Conservation (phyloP, 352 stramenopile genomes). For the Paralagenidium karlingii region DNA sequence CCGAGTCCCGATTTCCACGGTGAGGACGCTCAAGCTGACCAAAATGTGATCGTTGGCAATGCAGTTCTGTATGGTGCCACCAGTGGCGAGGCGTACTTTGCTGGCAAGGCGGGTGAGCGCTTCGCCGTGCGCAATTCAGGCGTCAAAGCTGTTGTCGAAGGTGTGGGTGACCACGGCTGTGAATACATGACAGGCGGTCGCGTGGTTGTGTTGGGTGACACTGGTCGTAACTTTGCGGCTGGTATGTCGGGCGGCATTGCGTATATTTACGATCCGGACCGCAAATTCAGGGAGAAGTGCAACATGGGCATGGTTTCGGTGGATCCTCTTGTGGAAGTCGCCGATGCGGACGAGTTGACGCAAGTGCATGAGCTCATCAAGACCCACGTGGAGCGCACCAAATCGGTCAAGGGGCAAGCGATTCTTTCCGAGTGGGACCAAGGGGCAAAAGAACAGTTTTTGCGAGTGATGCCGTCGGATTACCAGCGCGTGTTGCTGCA, state of each 20-base stretch:
- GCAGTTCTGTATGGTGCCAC: slow-evolving; percentile 92
- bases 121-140: slow-evolving; percentile 96
- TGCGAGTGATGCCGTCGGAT: slow-evolving; percentile 55
- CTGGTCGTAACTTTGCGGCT: slow-evolving; percentile 93
- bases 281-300: slow-evolving; percentile 86
- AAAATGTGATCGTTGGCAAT: slow-evolving; percentile 92
- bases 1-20: slow-evolving; percentile 51
- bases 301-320: slow-evolving; percentile 94
- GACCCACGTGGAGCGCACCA: slow-evolving; percentile 82
- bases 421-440: slow-evolving; percentile 88
- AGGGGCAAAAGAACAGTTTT: slow-evolving; percentile 23
- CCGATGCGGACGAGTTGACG: slow-evolving; percentile 59
- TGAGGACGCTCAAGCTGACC: slow-evolving; percentile 45
- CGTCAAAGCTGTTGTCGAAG: slow-evolving; percentile 92
- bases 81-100: slow-evolving; percentile 89
- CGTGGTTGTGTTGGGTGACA: slow-evolving; percentile 88
- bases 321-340: slow-evolving; percentile 45
- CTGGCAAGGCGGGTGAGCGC: slow-evolving; percentile 91
- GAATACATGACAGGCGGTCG: slow-evolving; percentile 98
- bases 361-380: slow-evolving; percentile 80
- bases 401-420: slow-evolving; percentile 66
- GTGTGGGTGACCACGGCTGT: slow-evolving; percentile 92
- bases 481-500: slow-evolving; percentile 50
- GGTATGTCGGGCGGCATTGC: slow-evolving; percentile 94
- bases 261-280: slow-evolving; percentile 93